phyloP scores from a whole-genome alignment of 345 rosid species.

The Leavenworthia alabamica region DNA sequence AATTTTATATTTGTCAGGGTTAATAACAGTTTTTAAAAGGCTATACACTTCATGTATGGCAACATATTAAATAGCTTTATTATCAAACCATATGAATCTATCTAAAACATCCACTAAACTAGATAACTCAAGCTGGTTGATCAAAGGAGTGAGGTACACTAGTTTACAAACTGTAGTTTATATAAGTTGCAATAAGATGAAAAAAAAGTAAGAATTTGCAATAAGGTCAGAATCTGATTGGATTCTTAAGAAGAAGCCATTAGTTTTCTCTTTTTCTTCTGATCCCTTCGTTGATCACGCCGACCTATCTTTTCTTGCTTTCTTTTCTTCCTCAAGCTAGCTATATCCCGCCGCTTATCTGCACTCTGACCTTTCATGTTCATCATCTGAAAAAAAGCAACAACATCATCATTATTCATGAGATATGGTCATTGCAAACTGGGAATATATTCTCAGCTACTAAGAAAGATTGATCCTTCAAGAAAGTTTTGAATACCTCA shows the following conservation, averaged over 20 bases:
- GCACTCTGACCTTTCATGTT: slow-evolving; percentile 45
- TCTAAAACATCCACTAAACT: neutral
- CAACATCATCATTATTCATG: neutral
- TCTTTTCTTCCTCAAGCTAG: slow-evolving; percentile 49
- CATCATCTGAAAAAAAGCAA: slow-evolving; percentile 42
- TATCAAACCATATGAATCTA: neutral
- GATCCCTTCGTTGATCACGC: slow-evolving; percentile 67
- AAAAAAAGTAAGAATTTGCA: neutral
- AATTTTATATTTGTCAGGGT: neutral
- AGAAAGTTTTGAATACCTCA: slow-evolving; percentile 46
- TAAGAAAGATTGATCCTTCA: neutral
- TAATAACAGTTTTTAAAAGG: neutral
- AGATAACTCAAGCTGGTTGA: neutral
- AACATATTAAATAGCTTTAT: neutral
- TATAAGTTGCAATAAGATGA: neutral
- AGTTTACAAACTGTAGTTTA: neutral
- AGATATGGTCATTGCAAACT: neutral
- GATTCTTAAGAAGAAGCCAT: slow-evolving; percentile 26
- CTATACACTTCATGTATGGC: neutral
- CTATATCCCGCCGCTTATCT: slow-evolving; percentile 47
- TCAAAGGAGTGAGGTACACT: neutral
- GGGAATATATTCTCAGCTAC: neutral
- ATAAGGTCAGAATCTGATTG: slow-evolving; percentile 9
- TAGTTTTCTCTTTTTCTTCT: slow-evolving; percentile 40
- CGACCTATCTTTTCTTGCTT: slow-evolving; percentile 78